Conservation (phyloP, 2,329 filamentous ascomycete species). For the Ophiocordyceps robertsii region DNA sequence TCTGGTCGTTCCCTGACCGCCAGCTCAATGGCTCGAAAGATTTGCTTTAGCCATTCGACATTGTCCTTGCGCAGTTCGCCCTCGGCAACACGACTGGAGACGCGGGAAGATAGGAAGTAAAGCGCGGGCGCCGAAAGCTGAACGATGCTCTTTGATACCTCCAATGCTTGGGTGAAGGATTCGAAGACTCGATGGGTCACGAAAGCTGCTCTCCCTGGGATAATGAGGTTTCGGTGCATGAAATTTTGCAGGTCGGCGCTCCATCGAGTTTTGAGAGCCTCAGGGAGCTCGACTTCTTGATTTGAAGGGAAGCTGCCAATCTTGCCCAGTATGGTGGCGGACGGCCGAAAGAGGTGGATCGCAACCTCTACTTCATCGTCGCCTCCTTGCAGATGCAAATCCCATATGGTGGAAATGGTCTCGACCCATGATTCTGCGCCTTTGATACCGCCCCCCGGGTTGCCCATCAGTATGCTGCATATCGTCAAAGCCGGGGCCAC, state of each 20-base stretch:
- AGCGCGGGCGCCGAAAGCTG: conserved; percentile 27
- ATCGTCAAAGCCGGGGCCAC: conserved; percentile 30
- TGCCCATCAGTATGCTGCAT: conserved; percentile 24
- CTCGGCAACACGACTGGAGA: conserved; percentile 10
- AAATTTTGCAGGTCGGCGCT: conserved; percentile 31
- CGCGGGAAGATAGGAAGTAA: conserved; percentile 26
- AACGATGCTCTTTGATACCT: conserved; percentile 20
- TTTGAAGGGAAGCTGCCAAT: conserved; percentile 18
- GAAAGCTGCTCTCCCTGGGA: conserved; percentile 35
- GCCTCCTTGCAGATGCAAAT: conserved; percentile 35
- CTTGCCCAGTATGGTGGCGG: conserved; percentile 24
- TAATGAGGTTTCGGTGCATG: conserved; percentile 35
- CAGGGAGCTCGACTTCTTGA: conserved; percentile 5
- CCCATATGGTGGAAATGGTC: conserved; percentile 34
- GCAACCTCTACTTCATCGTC: conserved; percentile 36
- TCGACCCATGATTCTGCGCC: conserved; percentile 33
- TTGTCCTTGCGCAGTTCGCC: conserved; percentile 19
- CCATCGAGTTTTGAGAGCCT: conserved; percentile 24
- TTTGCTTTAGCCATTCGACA: conserved; percentile 23
- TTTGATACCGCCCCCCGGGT: conserved; percentile 17
- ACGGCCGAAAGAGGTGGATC: conserved; percentile 26
- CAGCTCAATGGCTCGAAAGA: conserved; percentile 19
- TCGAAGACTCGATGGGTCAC: conserved; percentile 27
- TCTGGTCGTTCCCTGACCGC: conserved; percentile 11
- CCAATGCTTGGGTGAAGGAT: conserved; percentile 25